Evolutionary conservation across 441 rosid species (phyloP), one percentile per base, ranked within the genome.

Genomic region (Raphanus hybrid): DNA sequence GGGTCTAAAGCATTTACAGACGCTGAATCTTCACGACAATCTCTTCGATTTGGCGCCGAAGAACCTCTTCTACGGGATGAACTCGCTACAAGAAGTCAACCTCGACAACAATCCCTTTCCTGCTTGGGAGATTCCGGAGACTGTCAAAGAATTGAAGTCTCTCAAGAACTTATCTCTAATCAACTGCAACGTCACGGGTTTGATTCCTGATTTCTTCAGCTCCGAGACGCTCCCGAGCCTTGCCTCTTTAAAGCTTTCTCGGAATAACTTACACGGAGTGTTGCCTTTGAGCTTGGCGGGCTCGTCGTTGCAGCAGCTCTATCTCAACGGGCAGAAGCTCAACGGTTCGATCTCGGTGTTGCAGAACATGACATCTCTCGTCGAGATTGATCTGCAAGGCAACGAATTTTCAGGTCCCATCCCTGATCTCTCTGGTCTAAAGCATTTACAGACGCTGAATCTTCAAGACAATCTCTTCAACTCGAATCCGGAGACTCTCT

Each of bases 1-100:
- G 0, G 93, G 92, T 63, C 75, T 94, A 50, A 35, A 61, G 60
- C 64, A 68, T 16, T 73, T 94, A 34, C 84, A 87, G 78, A 75
- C 8, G 5, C 48, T 86, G 27, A 73, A 85, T 37, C 86, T 94
- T 1, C 76, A 85, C 76, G 3, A 35, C 61, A 94, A 94, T 83
- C 68, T 39, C 6, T 91, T 94, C 59, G 12, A 71, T 9, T 87
- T 89, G 0, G 55, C 91, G 0, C 93, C 94, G 0, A 1, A 78
- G 1, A 90, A 89, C 77, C 92, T 92, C 83, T 92, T 94, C 79
- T 3, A 61, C 0, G 96, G 93, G 3, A 64, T 90, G 81, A 62
- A 61, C 6, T 81, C 92, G 4, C 70, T 92, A 64, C 79, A 73
- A 18, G 6, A 12, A 0, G 81, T 84, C 48, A 75, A 29, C 65